phyloP scores from a whole-genome alignment of 495 filamentous ascomycete species.

The Tuber calosporum region DNA sequence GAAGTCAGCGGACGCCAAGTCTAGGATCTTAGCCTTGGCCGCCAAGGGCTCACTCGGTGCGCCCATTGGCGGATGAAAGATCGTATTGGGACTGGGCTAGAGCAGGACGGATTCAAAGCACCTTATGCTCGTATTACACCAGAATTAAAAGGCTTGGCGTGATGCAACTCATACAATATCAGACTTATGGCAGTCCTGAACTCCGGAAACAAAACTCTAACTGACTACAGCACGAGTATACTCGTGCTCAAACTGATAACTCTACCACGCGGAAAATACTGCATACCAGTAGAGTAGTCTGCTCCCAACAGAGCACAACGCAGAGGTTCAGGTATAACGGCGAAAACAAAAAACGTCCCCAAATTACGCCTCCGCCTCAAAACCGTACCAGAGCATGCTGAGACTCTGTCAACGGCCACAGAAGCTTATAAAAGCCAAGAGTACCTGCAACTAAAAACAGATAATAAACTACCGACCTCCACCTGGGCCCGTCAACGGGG shows the following conservation, averaged over 20 bases:
- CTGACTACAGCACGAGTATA: no score
- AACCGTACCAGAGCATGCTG: conserved; percentile 46
- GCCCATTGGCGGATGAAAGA: no score
- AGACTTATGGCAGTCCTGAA: neutral
- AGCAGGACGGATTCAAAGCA: no score
- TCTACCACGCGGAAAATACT: neutral
- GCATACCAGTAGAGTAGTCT: no score
- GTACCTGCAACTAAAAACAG: conserved; percentile 63
- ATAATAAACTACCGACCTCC: conserved; percentile 60
- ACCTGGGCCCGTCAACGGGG: conserved; percentile 47
- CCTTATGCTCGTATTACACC: no score
- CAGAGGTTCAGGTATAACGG: neutral
- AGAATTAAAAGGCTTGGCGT: neutral
- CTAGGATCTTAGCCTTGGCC: no score
- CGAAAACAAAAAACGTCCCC: neutral
- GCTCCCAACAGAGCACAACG: neutral
- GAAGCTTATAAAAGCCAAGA: conserved; percentile 55
- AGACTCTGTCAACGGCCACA: conserved; percentile 70
- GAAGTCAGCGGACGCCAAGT: no score
- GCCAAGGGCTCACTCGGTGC: no score
- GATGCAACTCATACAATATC: neutral
- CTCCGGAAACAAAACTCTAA: neutral
- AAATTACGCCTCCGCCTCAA: neutral
- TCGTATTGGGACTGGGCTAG: no score
- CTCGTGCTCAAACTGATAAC: no score